Conservation (phyloP, 139 green algal species). For the Chlorella sorokiniana region DNA sequence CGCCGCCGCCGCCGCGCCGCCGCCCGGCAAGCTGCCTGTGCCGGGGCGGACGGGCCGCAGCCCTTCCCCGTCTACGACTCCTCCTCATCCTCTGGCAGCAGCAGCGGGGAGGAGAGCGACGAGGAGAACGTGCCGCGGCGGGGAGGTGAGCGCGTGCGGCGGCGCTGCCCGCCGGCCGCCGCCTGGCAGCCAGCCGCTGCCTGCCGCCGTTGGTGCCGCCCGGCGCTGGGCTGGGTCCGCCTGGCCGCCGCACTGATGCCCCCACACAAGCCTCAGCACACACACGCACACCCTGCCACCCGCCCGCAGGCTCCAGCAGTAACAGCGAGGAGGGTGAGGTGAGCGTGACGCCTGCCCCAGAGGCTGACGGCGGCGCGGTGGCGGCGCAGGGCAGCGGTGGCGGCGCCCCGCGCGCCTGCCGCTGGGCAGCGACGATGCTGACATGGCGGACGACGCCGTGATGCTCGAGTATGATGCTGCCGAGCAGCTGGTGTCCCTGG, state of each 20-base stretch:
- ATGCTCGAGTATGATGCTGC: constrained; percentile 38
- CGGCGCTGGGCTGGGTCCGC: too few species aligned
- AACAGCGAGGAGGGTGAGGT: constrained; percentile 26
- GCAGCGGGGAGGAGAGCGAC: constrained; percentile 13
- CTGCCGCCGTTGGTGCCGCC: too few species aligned
- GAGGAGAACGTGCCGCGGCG: too few species aligned
- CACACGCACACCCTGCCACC: not conserved
- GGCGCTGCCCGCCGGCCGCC: too few species aligned
- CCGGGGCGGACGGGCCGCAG: not conserved
- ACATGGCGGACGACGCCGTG: constrained; percentile 41
- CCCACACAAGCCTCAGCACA: not conserved
- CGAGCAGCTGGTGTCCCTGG: constrained; percentile 34
- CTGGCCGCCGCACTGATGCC: too few species aligned
- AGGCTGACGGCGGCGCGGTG: not conserved
- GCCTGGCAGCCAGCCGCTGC: too few species aligned
- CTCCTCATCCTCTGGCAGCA: not conserved
- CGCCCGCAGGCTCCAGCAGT: not conserved
- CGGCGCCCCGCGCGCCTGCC: not conserved
- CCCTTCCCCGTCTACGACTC: constrained; percentile 22
- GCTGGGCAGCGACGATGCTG: constrained; percentile 33
- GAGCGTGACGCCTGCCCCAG: constrained; percentile 20
- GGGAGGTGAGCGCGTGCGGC: too few species aligned
- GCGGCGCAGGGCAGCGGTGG: not conserved
- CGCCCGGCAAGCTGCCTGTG: constrained; percentile 33
- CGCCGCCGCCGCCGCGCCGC: not conserved